phyloP scores from a whole-genome alignment of 352 stramenopile species.

The Pythium angustatum region DNA sequence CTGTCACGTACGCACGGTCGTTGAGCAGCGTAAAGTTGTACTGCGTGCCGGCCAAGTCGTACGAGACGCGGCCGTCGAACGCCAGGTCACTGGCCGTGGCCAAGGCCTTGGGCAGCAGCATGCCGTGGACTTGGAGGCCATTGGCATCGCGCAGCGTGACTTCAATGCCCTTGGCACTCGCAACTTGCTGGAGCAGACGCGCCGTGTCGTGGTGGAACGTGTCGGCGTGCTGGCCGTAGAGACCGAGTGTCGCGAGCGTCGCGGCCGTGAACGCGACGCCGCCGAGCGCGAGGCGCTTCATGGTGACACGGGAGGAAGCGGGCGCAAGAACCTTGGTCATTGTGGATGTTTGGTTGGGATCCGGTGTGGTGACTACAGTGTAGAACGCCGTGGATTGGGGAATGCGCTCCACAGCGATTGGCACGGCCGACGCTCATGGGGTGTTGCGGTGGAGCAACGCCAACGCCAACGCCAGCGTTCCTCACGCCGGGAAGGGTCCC shows the following conservation, averaged over 20 bases:
- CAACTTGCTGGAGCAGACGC: constrained; percentile 31
- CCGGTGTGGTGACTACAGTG: no score
- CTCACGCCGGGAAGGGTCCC: no score
- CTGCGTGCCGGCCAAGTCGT: constrained; percentile 26
- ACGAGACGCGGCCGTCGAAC: constrained; percentile 37
- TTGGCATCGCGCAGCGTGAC: constrained; percentile 23
- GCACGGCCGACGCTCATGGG: no score
- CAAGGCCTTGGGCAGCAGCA: constrained; percentile 24
- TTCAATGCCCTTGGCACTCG: constrained; percentile 32
- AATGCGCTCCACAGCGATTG: no score
- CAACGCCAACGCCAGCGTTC: no score
- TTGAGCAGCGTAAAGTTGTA: constrained; percentile 41
- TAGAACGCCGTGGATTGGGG: constrained; percentile 1
- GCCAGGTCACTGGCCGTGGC: constrained; percentile 7
- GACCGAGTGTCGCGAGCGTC: constrained; percentile 18
- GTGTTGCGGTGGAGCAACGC: no score
- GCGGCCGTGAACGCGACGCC: constrained; percentile 8
- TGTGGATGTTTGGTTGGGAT: no score
- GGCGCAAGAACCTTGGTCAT: constrained; percentile 10
- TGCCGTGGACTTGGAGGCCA: constrained; percentile 23
- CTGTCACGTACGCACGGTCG: constrained; percentile 30
- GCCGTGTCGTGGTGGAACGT: constrained; percentile 28
- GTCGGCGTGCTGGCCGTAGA: constrained; percentile 26
- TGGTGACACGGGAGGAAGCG: no score
- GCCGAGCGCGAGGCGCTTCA: constrained; percentile 4